Conservation (phyloP, 495 filamentous ascomycete species). For the Daldinia childiae region DNA sequence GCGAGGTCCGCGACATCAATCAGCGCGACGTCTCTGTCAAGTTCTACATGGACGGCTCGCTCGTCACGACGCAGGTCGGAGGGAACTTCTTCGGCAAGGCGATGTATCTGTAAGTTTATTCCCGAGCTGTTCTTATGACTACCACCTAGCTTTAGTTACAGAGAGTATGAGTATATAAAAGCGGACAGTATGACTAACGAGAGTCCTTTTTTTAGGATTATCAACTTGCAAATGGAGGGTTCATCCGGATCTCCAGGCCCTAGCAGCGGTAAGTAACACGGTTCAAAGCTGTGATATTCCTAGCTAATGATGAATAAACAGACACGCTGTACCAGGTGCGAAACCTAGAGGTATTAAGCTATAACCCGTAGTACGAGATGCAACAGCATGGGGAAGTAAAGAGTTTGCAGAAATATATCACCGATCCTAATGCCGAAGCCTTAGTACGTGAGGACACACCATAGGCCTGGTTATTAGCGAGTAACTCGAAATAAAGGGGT, state of each 20-base stretch:
- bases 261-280: constrained; percentile 48
- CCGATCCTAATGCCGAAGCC: too few species aligned
- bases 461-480: too few species aligned
- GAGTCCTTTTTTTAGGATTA: too few species aligned
- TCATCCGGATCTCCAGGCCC: constrained; percentile 60
- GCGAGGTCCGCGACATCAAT: constrained; percentile 62
- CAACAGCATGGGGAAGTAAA: neutral
- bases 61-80: constrained; percentile 63
- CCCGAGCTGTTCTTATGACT: neutral
- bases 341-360: constrained; percentile 53
- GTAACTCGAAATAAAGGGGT: too few species aligned
- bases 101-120: constrained; percentile 55
- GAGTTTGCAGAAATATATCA: neutral
- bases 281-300: neutral
- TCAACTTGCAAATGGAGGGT: constrained; percentile 59
- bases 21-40: constrained; percentile 61
- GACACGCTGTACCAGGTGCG: constrained; percentile 55
- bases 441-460: too few species aligned
- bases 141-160: too few species aligned
- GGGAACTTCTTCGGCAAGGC: constrained; percentile 58
- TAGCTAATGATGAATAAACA: constrained; percentile 24
- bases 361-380: constrained; percentile 44
- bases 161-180: too few species aligned
- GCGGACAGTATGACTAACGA: too few species aligned
- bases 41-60: constrained; percentile 63